A percentile compares a stretch with the other conserved stretches of the same genome.
These are phyloP conservation scores for Eucalyptus globulus DNA, from an alignment of 345 rosid species.

Conservation along the genomic window DNA sequence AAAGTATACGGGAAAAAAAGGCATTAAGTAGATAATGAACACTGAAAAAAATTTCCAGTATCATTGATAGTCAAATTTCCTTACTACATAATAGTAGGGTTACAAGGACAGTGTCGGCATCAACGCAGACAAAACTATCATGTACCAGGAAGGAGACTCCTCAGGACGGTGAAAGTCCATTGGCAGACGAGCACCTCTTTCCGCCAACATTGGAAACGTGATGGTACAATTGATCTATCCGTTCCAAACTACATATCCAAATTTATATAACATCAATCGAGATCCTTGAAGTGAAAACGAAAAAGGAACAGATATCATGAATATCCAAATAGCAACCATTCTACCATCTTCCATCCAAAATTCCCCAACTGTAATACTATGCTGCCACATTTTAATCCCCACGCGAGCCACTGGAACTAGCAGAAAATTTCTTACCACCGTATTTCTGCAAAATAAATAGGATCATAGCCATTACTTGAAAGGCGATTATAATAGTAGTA, in stretches of 20 bases:
- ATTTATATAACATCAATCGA: constrained; percentile 2
- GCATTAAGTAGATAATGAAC: neutral
- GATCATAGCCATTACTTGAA: neutral
- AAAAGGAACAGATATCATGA: constrained; percentile 12
- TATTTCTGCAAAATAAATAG: constrained; percentile 14
- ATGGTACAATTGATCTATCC: constrained; percentile 3
- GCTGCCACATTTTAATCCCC: constrained; percentile 23
- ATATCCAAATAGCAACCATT: constrained; percentile 3
- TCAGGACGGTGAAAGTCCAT: neutral
- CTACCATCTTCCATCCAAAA: neutral
- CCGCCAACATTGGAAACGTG: neutral
- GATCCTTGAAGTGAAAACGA: constrained; percentile 2
- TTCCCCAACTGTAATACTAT: neutral
- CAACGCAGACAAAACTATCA: neutral
- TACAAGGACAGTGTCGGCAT: neutral
- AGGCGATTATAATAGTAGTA: neutral
- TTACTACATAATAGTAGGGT: neutral
- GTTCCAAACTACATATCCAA: constrained; percentile 8
- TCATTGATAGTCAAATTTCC: neutral
- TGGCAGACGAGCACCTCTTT: neutral
- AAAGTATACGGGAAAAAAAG: neutral
- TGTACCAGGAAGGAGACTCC: neutral
- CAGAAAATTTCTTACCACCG: constrained; percentile 41
- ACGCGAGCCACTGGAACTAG: constrained; percentile 45
- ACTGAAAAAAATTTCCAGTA: neutral